A percentile compares a stretch with the other conserved stretches of the same genome.
Conservation (phyloP, 2,329 filamentous ascomycete species). For the Colletotrichum sp. region DNA sequence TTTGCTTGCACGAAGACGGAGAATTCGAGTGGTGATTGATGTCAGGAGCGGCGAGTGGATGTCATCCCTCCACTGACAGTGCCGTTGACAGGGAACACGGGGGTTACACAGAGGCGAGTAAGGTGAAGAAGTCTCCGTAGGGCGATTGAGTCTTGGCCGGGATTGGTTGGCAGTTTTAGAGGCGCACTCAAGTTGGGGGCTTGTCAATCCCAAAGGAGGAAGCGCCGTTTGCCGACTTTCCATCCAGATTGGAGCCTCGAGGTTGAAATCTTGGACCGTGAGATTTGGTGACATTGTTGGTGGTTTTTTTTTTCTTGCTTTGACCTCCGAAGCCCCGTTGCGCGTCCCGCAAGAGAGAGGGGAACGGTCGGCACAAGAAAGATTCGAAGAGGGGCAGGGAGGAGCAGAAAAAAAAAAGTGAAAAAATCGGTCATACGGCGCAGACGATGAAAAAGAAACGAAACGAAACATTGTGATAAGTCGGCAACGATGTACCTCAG, state of each 20-base stretch:
- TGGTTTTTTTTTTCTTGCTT: not conserved
- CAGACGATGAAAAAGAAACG: slow-evolving; percentile 1
- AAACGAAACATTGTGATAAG: slow-evolving; percentile 12
- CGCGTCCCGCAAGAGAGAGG: not conserved
- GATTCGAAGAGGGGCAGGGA: not conserved
- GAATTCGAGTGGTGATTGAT: not conserved
- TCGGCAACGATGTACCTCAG: not conserved
- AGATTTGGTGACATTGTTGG: not conserved
- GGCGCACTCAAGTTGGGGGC: not conserved
- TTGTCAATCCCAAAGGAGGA: not conserved
- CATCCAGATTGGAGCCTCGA: not conserved
- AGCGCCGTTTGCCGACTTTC: not conserved
- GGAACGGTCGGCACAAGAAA: not conserved
- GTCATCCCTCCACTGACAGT: slow-evolving; percentile 1
- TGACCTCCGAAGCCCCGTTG: not conserved
- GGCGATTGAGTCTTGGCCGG: not conserved
- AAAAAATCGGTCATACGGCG: not conserved
- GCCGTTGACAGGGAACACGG: not conserved
- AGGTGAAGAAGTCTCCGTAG: not conserved
- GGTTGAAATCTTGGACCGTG: not conserved
- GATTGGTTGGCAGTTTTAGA: not conserved
- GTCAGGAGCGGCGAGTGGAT: slow-evolving; percentile 12
- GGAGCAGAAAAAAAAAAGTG: not conserved
- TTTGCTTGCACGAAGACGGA: not conserved
- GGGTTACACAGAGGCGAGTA: not conserved